Evolutionary conservation across 768 basidiomycete species (phyloP).

Genomic region (Podaxis carcinomalis): DNA sequence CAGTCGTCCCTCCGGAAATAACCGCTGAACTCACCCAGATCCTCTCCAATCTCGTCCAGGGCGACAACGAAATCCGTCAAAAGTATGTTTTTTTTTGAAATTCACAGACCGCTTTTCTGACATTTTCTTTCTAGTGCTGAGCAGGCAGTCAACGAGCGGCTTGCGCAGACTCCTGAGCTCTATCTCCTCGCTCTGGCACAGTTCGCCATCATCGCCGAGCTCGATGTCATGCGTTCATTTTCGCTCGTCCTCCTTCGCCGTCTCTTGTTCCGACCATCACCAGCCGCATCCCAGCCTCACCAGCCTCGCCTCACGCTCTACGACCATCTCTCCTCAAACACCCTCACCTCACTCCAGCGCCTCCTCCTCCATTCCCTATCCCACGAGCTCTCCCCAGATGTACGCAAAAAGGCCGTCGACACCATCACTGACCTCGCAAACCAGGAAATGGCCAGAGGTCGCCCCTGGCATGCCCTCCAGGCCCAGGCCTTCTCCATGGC

Average conservation of each 20-base stretch:
- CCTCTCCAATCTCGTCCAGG: constrained; percentile 78
- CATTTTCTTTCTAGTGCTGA: constrained; percentile 50
- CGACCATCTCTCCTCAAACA: constrained; percentile 67
- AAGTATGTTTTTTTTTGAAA: constrained; percentile 37
- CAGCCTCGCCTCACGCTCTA: constrained; percentile 54
- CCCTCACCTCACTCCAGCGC: constrained; percentile 65
- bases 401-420: constrained; percentile 69
- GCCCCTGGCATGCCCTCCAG: constrained; percentile 82
- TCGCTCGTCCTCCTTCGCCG: constrained; percentile 78
- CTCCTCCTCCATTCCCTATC: constrained; percentile 67
- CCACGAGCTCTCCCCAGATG: constrained; percentile 53
- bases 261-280: constrained; percentile 65
- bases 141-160: constrained; percentile 74
- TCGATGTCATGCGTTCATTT: constrained; percentile 85
- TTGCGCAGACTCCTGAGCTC: constrained; percentile 73
- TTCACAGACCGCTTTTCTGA: background rate
- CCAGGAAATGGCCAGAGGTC: constrained; percentile 66
- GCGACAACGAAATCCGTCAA: constrained; percentile 78
- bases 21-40: constrained; percentile 77
- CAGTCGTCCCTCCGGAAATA: constrained; percentile 63
- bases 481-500: constrained; percentile 68
- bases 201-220: constrained; percentile 72
- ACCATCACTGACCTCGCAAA: constrained; percentile 75
- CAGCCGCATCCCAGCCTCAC: constrained; percentile 16
- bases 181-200: constrained; percentile 77